These are phyloP conservation scores for Chaetomium strumarium DNA, from an alignment of 2,329 filamentous ascomycete species.

Conservation along the genomic window DNA sequence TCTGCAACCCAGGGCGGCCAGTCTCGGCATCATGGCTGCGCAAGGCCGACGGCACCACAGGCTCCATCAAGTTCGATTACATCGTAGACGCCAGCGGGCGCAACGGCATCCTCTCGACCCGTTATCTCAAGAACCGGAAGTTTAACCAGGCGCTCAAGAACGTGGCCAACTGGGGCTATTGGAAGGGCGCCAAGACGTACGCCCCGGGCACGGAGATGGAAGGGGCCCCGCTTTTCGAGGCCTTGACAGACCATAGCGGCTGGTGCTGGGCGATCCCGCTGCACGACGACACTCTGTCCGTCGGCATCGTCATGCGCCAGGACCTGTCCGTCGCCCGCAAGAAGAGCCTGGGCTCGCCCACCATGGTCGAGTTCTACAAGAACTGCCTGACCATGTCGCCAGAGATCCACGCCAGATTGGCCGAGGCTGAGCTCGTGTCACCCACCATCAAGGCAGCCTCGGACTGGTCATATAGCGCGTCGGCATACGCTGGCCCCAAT, in stretches of 20 bases:
- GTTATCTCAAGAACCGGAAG: conserved; percentile 43
- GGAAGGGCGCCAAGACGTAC: conserved; percentile 32
- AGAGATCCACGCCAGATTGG: conserved; percentile 25
- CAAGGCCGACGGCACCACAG: conserved; percentile 32
- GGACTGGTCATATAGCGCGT: conserved; percentile 44
- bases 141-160: conserved; percentile 45
- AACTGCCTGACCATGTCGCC: conserved; percentile 32
- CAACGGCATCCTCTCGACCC: conserved; percentile 39
- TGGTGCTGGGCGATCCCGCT: conserved; percentile 48
- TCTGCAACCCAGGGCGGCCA: conserved; percentile 26
- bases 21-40: conserved; percentile 32
- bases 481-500: conserved; percentile 35
- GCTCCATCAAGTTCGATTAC: conserved; percentile 41
- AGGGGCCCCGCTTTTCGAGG: conserved; percentile 40
- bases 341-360: conserved; percentile 14
- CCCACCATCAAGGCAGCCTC: conserved; percentile 37
- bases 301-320: conserved; percentile 40
- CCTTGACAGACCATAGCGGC: conserved; percentile 40
- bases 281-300: conserved; percentile 39
- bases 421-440: conserved; percentile 21
- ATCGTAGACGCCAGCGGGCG: conserved; percentile 45
- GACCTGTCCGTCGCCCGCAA: neutral
- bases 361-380: conserved; percentile 30
- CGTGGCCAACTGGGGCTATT: conserved; percentile 46
- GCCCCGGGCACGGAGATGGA: conserved; percentile 32